Base-by-base conservation (phyloP, 805 yeast species). In the Candida oleophila region DNA sequence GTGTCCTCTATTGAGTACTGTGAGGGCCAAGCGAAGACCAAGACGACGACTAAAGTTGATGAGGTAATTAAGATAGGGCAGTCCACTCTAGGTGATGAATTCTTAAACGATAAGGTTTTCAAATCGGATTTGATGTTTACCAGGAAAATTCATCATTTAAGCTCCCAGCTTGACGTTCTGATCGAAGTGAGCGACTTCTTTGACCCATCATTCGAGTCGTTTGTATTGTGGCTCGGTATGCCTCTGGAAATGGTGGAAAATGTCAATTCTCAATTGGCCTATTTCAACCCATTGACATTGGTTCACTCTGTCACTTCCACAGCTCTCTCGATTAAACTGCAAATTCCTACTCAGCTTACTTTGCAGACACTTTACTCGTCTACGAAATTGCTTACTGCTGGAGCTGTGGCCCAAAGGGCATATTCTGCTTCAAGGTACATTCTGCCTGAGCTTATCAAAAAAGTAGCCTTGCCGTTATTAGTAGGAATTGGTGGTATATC, bases 51-150 rank as follows among this genome's bases (percentile, higher is more conserved):
- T 4, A 78, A 82, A 3, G 92, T 94, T 18, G 76, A 74, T 5
- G 73, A 77, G 28, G 82, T 94, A 48, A 81, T 81, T 46, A 51
- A 63, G 4, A 54, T 84, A 16, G 98, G 97, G 0, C 72, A 76
- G 41, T 68, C 68, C 3, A 77, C 80, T n/a, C 69, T 90, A 38
- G 89, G 89, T 5, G 85, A 81, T 22, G 77, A 78, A 43, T 77
- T 77, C 51, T 69, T 81, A 43, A 69, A 78, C 22, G 85, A 82
- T 44, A 79, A 82, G 44, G 75, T 74, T 7, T 89, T 89, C 62
- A 78, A 85, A 48, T 77, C 86, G 8, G 83, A 81, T 22, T 76
- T 86, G 35, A 94, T 94, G 98, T 92, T 90, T 57, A 80, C 89
- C 2, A 81, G 89, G 54, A 76, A 76, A 47, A 78, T 76, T 35